Base-by-base conservation (phyloP, 352 stramenopile genomes). In the Pythium dissimile region DNA sequence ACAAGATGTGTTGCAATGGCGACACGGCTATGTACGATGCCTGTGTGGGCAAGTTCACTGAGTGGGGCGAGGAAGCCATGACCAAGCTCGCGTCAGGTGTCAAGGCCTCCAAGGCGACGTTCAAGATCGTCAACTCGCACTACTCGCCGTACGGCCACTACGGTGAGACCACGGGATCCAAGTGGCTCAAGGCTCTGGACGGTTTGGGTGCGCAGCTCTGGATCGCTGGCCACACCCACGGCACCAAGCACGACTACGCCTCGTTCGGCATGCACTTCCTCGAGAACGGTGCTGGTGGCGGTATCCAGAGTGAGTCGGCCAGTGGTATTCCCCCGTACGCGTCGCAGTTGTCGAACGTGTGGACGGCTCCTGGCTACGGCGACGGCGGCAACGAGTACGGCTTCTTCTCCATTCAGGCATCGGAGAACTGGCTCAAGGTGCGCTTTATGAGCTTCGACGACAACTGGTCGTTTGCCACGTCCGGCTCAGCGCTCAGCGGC, bases 91-190 rank as follows among this genome's bases (percentile, higher is more conserved):
- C 73, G 24, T 42, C 59, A 5, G 71, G 68, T 20, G 53, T 75
- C 3, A 64, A 69, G 28, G 44, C 52, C 21, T 80, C 71, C 30
- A 75, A 43, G 48, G 71, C 71, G 11, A 79, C 71, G 49, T 79
- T 66, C 59, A 79, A 76, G 49, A 67, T 79, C 10, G 67, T 76
- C 37, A 80, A 80, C 65, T 67, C 71, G 39, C 71, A 80, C 58
- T 76, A 73, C 54, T 64, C 39, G 5, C 66, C 69, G 34, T 72
- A 73, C 52, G 61, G 59, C 59, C 67, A 75, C 59, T 72, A 70
- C 49, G 68, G 51, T 27, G 47, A 58, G 18, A 35, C 49, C 8
- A 58, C 28, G 3, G 59, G 51, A 32, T 57, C 59, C 34, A 50
- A 63, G 47, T 77, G 69, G 69, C 47, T 62, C n/a, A 34, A 64